A percentile compares a stretch with the other conserved stretches of the same genome.
Evolutionary conservation across 352 stramenopile genomes (phyloP).

Genomic region (Aphanomyces invadans): DNA sequence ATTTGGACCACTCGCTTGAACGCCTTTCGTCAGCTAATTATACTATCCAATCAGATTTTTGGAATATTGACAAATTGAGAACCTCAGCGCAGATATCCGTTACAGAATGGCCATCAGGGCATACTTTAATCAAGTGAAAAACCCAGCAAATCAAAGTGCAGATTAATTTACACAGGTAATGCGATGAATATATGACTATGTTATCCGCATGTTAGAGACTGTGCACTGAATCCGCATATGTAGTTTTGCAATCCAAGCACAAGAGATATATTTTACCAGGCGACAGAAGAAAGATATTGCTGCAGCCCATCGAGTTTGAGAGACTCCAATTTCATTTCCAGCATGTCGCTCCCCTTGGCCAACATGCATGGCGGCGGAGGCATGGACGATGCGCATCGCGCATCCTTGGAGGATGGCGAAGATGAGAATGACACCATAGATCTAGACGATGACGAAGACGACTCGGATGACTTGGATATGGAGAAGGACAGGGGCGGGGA

Average conservation of each 20-base stretch:
- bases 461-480: conserved; percentile 20
- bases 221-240: conserved; percentile 10
- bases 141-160: conserved; percentile 11
- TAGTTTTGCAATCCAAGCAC: neutral
- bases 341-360: conserved; percentile 14
- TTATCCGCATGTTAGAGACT: neutral
- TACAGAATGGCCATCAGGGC: conserved; percentile 7
- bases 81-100: conserved; percentile 6
- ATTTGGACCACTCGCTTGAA: neutral
- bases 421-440: conserved; percentile 6
- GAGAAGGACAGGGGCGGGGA: conserved; percentile 19
- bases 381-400: neutral
- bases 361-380: conserved; percentile 1
- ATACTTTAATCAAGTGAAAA: conserved; percentile 23
- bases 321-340: neutral
- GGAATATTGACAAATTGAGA: neutral
- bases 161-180: conserved; percentile 10
- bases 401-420: neutral
- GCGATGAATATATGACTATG: neutral
- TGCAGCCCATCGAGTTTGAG: neutral
- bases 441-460: conserved; percentile 21
- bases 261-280: neutral
- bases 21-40: neutral
- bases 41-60: neutral
- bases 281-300: conserved; percentile 7